These are phyloP conservation scores for Trichoderma afroharzianum DNA, from an alignment of 2,329 filamentous ascomycete species.

Conservation along the genomic window DNA sequence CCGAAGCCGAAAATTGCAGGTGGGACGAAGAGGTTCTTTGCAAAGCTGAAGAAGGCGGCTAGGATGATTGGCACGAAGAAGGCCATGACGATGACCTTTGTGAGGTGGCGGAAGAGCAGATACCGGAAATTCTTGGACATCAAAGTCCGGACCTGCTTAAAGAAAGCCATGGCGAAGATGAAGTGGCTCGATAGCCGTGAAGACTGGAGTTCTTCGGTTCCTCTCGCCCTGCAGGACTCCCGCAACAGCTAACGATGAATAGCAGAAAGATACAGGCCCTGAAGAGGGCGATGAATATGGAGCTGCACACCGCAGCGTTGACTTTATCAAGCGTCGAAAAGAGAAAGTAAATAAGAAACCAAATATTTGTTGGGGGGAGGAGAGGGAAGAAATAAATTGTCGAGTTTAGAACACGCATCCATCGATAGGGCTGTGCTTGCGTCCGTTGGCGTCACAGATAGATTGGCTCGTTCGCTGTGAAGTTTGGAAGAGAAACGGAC, in stretches of 20 bases:
- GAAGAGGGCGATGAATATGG: neutral
- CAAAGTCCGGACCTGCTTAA: conserved; percentile 58
- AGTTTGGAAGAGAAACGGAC: neutral
- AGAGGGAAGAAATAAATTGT: neutral
- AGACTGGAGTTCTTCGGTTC: neutral
- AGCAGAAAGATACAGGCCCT: neutral
- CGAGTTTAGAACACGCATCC: neutral
- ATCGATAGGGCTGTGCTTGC: neutral
- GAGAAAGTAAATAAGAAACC: neutral
- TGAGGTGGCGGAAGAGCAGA: conserved; percentile 50
- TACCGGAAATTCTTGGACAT: conserved; percentile 61
- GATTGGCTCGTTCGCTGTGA: neutral
- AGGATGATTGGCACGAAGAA: conserved; percentile 58
- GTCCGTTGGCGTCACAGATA: neutral
- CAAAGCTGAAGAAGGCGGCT: conserved; percentile 62
- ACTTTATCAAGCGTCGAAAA: neutral
- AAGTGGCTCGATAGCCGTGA: neutral
- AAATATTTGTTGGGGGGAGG: neutral
- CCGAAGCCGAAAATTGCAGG: conserved; percentile 74
- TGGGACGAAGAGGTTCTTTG: conserved; percentile 79
- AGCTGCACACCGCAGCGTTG: neutral
- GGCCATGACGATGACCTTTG: conserved; percentile 52
- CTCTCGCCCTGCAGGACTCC: neutral
- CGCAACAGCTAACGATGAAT: neutral
- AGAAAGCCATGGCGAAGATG: conserved; percentile 43